These are phyloP conservation scores for Pochonia chlamydosporia DNA, from an alignment of 2,329 filamentous ascomycete genomes.

Conservation along the genomic window DNA sequence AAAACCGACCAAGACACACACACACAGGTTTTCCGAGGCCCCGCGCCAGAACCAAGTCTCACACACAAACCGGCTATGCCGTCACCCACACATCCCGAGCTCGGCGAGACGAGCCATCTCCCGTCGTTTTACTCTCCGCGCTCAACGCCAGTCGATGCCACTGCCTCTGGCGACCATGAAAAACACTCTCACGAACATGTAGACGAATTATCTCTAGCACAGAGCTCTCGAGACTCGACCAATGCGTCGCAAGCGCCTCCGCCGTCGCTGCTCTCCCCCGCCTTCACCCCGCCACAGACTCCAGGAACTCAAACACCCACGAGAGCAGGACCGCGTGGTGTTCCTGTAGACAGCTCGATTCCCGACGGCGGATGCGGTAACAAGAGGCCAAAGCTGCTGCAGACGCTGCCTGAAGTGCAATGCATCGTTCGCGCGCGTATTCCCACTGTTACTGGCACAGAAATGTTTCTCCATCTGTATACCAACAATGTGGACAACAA, in stretches of 20 bases:
- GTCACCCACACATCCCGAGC: conserved; percentile 4
- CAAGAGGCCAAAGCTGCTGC: conserved; percentile 66
- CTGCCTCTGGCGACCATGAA: conserved; percentile 12
- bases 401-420: conserved; percentile 75
- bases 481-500: conserved; percentile 90
- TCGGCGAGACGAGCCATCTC: conserved; percentile 27
- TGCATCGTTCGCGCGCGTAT: conserved; percentile 94
- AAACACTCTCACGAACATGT: conserved; percentile 16
- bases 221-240: conserved; percentile 14
- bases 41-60: neutral
- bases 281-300: conserved; percentile 69
- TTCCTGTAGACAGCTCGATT: conserved; percentile 55
- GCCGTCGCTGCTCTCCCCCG: conserved; percentile 76
- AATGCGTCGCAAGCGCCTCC: conserved; percentile 29
- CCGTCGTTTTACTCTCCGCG: conserved; percentile 43
- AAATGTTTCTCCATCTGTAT: conserved; percentile 97
- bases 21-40: no score
- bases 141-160: conserved; percentile 22
- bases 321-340: conserved; percentile 39
- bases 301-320: conserved; percentile 52
- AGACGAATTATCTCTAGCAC: conserved; percentile 31
- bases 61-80: conserved; percentile 2
- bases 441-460: conserved; percentile 81
- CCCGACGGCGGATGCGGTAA: conserved; percentile 54
- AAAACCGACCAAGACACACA: no score